Evolutionary conservation across 371 early-diverging fungal genomes (phyloP), one percentile per base, ranked within the genome.

Genomic region (Batkoa obscura): DNA sequence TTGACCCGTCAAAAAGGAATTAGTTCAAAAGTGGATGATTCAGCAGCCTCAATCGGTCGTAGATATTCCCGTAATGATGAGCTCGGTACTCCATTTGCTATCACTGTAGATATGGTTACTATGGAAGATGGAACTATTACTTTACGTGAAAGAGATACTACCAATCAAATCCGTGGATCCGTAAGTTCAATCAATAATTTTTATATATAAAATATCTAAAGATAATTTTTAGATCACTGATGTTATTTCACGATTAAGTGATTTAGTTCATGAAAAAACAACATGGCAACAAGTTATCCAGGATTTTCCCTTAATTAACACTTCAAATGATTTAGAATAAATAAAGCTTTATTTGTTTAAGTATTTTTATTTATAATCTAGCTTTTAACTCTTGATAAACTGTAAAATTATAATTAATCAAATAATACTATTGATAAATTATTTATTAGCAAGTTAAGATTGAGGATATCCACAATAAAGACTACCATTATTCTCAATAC

Each of bases 41-140:
- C 86, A 42, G 81, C 87, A 50, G 78, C 83, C 2, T 80, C 94
- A 15, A 98, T 99, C 64, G 99, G 99, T 56, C 86, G 88, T 62
- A 86, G 98, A 63, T 99, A 99, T 70, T 79, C 98, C 9, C 86
- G 94, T 61, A 93, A 91, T 68, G 99, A 99, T 73, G 99, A 99
- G 71, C 71, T 99, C 48, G 99, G 99, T 59, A 92, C 92, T 52
- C 98, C 98, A 37, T 99, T 91, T 71, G 98, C 88, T 51, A 77
- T 99, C 64, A 99, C 99, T 5, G 81, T 99, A 45, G 99, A 99
- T 73, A 90, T 90, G 78, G 87, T 94, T 62, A 91, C 98, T n/a
- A 79, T 88, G 31, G 72, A 87, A 59, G 98, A 98, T 66, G 64
- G 70, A 59, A 90, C 90, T 30, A 90, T 97, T 34, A 99, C 99